phyloP scores from a whole-genome alignment of 208 protist genomes.

The Angomonas deanei region DNA sequence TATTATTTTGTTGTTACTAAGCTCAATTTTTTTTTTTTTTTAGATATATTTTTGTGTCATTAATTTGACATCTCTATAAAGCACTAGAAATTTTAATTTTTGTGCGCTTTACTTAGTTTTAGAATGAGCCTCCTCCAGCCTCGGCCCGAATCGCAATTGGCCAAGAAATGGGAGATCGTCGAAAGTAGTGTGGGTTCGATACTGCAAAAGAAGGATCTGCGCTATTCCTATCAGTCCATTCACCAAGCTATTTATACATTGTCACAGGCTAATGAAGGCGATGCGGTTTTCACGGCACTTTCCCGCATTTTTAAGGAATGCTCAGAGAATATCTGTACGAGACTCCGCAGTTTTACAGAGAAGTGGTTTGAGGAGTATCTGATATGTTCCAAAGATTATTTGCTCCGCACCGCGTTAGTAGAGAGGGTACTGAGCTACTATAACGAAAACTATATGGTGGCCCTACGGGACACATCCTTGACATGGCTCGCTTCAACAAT shows the following conservation, averaged over 20 bases:
- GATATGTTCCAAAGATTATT: slow-evolving; percentile 37
- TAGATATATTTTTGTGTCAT: neutral
- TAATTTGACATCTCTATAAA: too few relatives aligned
- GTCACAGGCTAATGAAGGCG: slow-evolving; percentile 43
- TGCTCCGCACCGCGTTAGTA: slow-evolving; percentile 47
- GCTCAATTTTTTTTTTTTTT: too few relatives aligned
- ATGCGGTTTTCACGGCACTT: slow-evolving; percentile 31
- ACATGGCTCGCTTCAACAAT: slow-evolving; percentile 38
- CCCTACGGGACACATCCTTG: slow-evolving; percentile 29
- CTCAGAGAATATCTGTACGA: slow-evolving; percentile 20
- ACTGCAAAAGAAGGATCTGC: slow-evolving; percentile 34
- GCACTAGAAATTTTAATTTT: too few relatives aligned
- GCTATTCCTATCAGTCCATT: slow-evolving; percentile 69
- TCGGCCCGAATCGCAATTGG: slow-evolving; percentile 17
- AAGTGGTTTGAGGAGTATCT: slow-evolving; percentile 36
- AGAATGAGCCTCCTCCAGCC: too few relatives aligned
- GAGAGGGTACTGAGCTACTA: slow-evolving; percentile 33
- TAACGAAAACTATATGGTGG: slow-evolving; percentile 23
- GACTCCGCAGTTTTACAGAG: slow-evolving; percentile 13
- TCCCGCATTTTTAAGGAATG: slow-evolving; percentile 32
- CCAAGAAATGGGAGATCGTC: slow-evolving; percentile 59
- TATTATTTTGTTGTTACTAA: too few relatives aligned
- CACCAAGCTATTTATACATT: slow-evolving; percentile 73
- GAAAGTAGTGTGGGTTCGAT: slow-evolving; percentile 42
- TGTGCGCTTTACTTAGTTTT: too few relatives aligned